Percentiles rank a stretch among this genome's conserved stretches.
These are phyloP conservation scores for Suillus discolor DNA, from an alignment of 768 basidiomycete species.

Conservation along the genomic window DNA sequence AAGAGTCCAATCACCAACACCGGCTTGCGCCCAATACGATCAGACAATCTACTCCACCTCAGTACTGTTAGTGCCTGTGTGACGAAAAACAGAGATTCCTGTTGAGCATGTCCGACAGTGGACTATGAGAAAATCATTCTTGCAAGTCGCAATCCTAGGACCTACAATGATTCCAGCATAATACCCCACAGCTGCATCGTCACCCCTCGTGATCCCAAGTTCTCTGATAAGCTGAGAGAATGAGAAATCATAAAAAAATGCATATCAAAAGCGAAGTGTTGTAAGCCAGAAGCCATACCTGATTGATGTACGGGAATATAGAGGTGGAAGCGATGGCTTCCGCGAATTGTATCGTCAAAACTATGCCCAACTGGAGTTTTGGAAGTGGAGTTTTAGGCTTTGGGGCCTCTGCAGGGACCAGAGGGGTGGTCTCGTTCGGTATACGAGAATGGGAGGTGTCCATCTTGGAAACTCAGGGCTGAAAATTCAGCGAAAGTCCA, in stretches of 20 bases:
- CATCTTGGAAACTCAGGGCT: not conserved
- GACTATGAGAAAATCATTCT: not conserved
- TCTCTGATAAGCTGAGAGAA: slow-evolving; percentile 58
- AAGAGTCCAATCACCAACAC: slow-evolving; percentile 56
- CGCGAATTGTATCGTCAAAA: slow-evolving; percentile 45
- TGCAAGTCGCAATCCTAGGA: slow-evolving; percentile 4
- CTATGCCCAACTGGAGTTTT: slow-evolving; percentile 42
- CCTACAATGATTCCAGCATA: slow-evolving; percentile 64
- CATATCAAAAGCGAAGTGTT: not conserved
- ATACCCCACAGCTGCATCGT: slow-evolving; percentile 65
- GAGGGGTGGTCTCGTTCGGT: not conserved
- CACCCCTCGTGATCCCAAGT: slow-evolving; percentile 62
- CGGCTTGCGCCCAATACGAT: slow-evolving; percentile 61
- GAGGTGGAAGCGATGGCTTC: slow-evolving; percentile 49
- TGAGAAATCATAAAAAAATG: not conserved
- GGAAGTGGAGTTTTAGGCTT: slow-evolving; percentile 44
- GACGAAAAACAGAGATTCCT: slow-evolving; percentile 66
- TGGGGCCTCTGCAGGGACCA: not conserved
- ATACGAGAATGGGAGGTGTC: not conserved
- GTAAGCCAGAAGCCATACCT: slow-evolving; percentile 28
- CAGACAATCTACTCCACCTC: slow-evolving; percentile 66
- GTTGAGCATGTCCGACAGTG: not conserved
- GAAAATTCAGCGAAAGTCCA: not conserved
- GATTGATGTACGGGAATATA: slow-evolving; percentile 55
- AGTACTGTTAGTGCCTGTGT: slow-evolving; percentile 60